phyloP scores from a whole-genome alignment of 176 grass and related monocot genomes.

The Oryza australiensis region DNA sequence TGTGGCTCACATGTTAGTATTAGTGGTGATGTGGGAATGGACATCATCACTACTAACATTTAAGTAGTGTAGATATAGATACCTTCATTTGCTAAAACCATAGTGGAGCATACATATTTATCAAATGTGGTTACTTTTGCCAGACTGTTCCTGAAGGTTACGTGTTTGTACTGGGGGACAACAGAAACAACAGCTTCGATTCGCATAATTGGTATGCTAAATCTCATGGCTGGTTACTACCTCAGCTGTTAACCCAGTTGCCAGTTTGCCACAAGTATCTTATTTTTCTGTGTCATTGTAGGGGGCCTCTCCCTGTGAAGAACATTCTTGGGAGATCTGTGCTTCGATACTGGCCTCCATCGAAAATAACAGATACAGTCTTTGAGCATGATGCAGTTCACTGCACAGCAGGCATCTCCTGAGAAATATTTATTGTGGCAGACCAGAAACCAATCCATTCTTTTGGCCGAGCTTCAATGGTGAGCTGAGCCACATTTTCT shows the following conservation, averaged over 20 bases:
- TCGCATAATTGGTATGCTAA: slow-evolving; percentile 91
- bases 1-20: no score
- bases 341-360: slow-evolving; percentile 91
- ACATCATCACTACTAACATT: no score
- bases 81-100: not conserved
- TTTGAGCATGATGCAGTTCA: slow-evolving; percentile 51
- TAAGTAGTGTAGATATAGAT: no score
- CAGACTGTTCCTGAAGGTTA: slow-evolving; percentile 74
- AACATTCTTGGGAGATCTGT: slow-evolving; percentile 92
- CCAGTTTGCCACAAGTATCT: not conserved
- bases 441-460: slow-evolving; percentile 4
- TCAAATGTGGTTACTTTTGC: slow-evolving; percentile 19
- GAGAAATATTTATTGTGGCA: slow-evolving; percentile 24
- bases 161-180: slow-evolving; percentile 94
- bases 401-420: slow-evolving; percentile 45
- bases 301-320: slow-evolving; percentile 87
- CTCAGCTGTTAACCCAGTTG: not conserved
- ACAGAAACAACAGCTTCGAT: slow-evolving; percentile 94
- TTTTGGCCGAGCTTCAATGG: slow-evolving; percentile 31
- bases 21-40: no score
- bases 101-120: slow-evolving; percentile 3
- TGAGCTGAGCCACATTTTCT: slow-evolving; percentile 32
- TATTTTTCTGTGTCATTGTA: slow-evolving; percentile 43
- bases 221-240: not conserved
- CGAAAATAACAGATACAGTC: slow-evolving; percentile 90